phyloP scores from a whole-genome alignment of 192 early-diverging fungal species.

The Podila minutissima region DNA sequence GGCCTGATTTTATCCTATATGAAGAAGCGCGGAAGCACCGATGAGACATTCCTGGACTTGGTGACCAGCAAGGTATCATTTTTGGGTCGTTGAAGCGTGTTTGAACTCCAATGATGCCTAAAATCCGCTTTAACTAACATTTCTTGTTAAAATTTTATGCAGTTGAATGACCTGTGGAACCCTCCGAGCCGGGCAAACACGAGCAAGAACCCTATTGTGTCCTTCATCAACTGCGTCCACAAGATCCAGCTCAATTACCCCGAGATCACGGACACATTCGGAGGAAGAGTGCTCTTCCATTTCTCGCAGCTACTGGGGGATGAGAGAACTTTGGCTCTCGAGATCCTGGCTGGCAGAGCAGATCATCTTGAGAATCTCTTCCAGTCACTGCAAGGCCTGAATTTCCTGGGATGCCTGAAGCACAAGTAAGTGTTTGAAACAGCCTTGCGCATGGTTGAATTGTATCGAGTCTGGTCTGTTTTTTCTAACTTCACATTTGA shows the following conservation, averaged over 20 bases:
- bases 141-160: conserved; percentile 6
- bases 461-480: background rate
- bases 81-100: background rate
- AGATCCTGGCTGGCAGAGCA: conserved; percentile 63
- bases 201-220: background rate
- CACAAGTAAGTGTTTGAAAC: conserved; percentile 46
- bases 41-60: conserved; percentile 31
- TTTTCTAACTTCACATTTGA: background rate
- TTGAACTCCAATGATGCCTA: background rate
- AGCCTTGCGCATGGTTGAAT: background rate
- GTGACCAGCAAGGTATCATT: conserved; percentile 35
- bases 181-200: background rate
- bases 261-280: conserved; percentile 45
- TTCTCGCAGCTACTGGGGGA: conserved; percentile 60
- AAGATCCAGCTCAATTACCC: conserved; percentile 55
- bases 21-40: conserved; percentile 34
- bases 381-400: conserved; percentile 59
- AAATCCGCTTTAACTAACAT: background rate
- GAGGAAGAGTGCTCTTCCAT: conserved; percentile 56
- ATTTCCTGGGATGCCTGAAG: conserved; percentile 59
- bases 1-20: conserved; percentile 48
- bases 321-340: conserved; percentile 56
- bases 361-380: conserved; percentile 61
- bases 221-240: conserved; percentile 54
- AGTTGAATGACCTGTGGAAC: background rate